These are phyloP conservation scores for Chamaenerion angustifolium DNA, from an alignment of 345 rosid species.

Conservation along the genomic window DNA sequence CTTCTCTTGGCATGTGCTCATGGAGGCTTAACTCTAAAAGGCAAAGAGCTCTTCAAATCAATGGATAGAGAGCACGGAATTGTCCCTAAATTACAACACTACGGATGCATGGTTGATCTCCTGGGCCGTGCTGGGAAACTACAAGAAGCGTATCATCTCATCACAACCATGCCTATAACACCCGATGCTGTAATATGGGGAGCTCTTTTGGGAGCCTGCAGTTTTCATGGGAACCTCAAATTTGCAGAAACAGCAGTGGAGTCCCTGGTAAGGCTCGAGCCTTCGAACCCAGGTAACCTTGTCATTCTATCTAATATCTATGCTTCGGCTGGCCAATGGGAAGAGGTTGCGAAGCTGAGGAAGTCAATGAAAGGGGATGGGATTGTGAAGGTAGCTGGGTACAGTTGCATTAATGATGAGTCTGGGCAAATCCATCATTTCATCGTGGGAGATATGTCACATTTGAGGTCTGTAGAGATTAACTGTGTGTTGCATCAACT, in stretches of 20 bases:
- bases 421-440: conserved; percentile 52
- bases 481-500: conserved; percentile 28
- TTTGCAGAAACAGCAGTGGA: conserved; percentile 58
- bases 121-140: conserved; percentile 68
- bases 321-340: conserved; percentile 44
- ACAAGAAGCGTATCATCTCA: conserved; percentile 47
- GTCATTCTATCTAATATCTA: conserved; percentile 65
- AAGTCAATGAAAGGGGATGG: conserved; percentile 51
- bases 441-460: conserved; percentile 55
- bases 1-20: conserved; percentile 72
- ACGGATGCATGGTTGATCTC: conserved; percentile 81
- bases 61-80: conserved; percentile 30
- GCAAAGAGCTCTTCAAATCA: conserved; percentile 36
- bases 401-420: conserved; percentile 40
- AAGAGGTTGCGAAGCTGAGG: conserved; percentile 53
- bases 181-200: conserved; percentile 83
- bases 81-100: conserved; percentile 62
- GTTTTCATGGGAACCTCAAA: conserved; percentile 50
- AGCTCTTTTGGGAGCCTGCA: conserved; percentile 69
- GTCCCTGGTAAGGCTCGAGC: conserved; percentile 51
- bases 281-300: conserved; percentile 66
- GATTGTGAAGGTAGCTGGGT: conserved; percentile 63
- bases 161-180: conserved; percentile 52
- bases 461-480: conserved; percentile 37
- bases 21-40: conserved; percentile 48